These are phyloP conservation scores for Candida chilensis DNA, from an alignment of 805 yeast genomes.

Conservation along the genomic window DNA sequence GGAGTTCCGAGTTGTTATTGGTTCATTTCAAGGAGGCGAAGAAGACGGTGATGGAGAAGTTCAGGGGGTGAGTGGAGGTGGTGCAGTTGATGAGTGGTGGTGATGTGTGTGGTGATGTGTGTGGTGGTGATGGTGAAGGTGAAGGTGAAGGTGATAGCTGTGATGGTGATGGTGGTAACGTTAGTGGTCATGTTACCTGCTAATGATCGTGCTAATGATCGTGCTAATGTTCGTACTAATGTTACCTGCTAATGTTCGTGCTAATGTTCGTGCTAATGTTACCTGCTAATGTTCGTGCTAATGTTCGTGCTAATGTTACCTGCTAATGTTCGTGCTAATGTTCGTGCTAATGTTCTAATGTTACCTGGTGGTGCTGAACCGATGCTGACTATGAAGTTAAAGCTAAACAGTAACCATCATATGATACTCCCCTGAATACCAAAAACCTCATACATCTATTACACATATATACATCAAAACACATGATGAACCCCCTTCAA, in stretches of 20 bases:
- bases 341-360: not conserved
- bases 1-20: slow-evolving; percentile 30
- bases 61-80: slow-evolving; percentile 18
- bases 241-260: slow-evolving; percentile 6
- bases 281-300: too few relatives aligned
- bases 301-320: too few relatives aligned
- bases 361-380: slow-evolving; percentile 7
- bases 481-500: slow-evolving; percentile 19
- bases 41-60: slow-evolving; percentile 17
- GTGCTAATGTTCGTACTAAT: slow-evolving; percentile 12
- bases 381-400: too few relatives aligned
- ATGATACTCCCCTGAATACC: not conserved
- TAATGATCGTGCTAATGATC: slow-evolving; percentile 6
- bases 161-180: not conserved
- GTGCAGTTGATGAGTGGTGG: slow-evolving; percentile 6
- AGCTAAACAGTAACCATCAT: not conserved
- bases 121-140: not conserved
- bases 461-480: slow-evolving; percentile 6
- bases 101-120: slow-evolving; percentile 3
- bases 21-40: slow-evolving; percentile 29
- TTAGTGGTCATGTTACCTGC: slow-evolving; percentile 3
- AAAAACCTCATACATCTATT: slow-evolving; percentile 4
- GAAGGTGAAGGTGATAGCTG: not conserved
- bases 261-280: slow-evolving; percentile 7
- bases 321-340: not conserved